Base-by-base conservation (phyloP, 768 basidiomycete genomes). In the Lentinula edodes region DNA sequence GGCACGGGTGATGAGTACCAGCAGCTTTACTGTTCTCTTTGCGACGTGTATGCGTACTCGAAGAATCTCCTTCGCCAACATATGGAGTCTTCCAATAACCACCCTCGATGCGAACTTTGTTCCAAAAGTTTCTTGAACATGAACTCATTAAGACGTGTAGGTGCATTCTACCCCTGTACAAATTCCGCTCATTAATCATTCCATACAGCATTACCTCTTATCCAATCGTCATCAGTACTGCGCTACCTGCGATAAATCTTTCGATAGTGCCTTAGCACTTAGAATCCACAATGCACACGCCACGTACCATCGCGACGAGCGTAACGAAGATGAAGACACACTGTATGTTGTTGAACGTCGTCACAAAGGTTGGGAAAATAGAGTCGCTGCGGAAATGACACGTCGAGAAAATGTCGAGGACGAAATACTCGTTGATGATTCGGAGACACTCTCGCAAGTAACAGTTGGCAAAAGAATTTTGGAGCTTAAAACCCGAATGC, bases 301-400 rank as follows among this genome's bases (percentile, higher is more conserved):
- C 28, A 66, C 70, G 7, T 65, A 69, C n/a, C 71, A 73, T 58
- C 67, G 70, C 46, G 66, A 69, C 9, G 60, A 67, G 45, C 48
- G 36, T 48, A 39, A 50, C 12, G 43, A 35, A 20, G 46, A 50
- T 1, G 58, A 50, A 28, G 50, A 60, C 23, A 52, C 8, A 1
- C 0, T 41, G 15, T 46, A 42, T 16, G 67, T 65, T 61, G 69
- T 70, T 53, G 62, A 58, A 16, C 59, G 64, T 2, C 68, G 67
- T n/a, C 66, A 48, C 16, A 62, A 68, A 1, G 68, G 71, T 2
- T 75, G 74, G 74, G 73, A 74, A 62, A 73, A 74, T 60, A 63
- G 62, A 51, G 62, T 70, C 41, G 73, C 68, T 8, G 45, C 53
- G 5, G 58, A 50, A 23, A 48, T 63, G n/a, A 71, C 67, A 35